Evolutionary conservation across 371 early-diverging fungal species (phyloP).

Genomic region (Mucor piriformis): DNA sequence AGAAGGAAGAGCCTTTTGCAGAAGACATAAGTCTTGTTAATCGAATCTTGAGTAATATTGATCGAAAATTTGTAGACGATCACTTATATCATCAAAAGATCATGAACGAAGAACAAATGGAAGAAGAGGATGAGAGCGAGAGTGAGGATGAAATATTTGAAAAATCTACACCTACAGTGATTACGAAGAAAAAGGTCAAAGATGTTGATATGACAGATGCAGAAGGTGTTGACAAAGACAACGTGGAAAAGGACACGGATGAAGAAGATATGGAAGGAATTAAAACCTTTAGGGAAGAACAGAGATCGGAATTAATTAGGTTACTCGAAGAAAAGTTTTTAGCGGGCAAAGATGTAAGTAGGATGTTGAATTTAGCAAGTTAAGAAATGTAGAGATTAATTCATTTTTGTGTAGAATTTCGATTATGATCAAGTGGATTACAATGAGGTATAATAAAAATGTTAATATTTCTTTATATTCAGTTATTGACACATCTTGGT

Average conservation of each 20-base stretch:
- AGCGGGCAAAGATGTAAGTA: constrained; percentile 52
- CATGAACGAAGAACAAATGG: constrained; percentile 47
- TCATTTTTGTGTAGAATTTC: constrained; percentile 7
- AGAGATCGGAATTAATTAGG: constrained; percentile 42
- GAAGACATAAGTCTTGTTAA: constrained; percentile 46
- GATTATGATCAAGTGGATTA: constrained; percentile 43
- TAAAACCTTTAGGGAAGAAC: constrained; percentile 31
- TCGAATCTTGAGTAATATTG: constrained; percentile 47
- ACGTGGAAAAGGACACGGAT: constrained; percentile 1
- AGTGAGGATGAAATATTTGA: constrained; percentile 11
- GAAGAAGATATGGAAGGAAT: constrained; percentile 3
- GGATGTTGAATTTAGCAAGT: no score
- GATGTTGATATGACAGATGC: constrained; percentile 18
- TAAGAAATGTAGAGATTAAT: no score
- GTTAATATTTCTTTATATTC: neutral
- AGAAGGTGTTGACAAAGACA: neutral
- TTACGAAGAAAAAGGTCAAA: constrained; percentile 9
- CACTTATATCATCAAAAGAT: constrained; percentile 33
- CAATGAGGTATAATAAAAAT: constrained; percentile 36
- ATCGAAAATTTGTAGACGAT: constrained; percentile 38
- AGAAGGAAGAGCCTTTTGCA: constrained; percentile 36
- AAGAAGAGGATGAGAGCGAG: constrained; percentile 49
- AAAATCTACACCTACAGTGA: constrained; percentile 16
- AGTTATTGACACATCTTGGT: no score
- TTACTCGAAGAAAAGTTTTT: constrained; percentile 53